Evolutionary conservation across 108 stramenopile genomes (phyloP).

Genomic region (Stephanodiscus triporus): DNA sequence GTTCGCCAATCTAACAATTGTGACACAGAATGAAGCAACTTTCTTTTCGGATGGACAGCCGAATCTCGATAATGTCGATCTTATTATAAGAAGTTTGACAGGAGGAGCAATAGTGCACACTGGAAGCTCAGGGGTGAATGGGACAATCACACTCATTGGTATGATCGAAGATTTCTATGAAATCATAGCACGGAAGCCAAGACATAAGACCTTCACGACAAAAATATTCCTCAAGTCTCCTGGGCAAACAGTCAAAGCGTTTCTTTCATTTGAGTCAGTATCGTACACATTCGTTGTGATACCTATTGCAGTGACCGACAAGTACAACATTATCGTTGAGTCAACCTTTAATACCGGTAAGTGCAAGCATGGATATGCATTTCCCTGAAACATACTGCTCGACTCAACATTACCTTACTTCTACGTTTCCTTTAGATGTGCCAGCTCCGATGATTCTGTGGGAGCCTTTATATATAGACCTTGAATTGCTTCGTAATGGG

Average conservation of each 20-base stretch:
- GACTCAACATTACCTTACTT: slow-evolving; percentile 1
- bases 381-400: not conserved
- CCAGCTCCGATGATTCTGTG: slow-evolving; percentile 31
- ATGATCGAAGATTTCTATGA: slow-evolving; percentile 42
- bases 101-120: slow-evolving; percentile 3
- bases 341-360: slow-evolving; percentile 36
- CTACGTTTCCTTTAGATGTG: slow-evolving; percentile 12
- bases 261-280: slow-evolving; percentile 32
- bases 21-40: slow-evolving; percentile 39
- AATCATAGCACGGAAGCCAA: slow-evolving; percentile 24
- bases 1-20: slow-evolving; percentile 14
- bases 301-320: slow-evolving; percentile 25
- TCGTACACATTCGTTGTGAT: slow-evolving; percentile 32
- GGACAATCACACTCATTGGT: slow-evolving; percentile 17
- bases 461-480: slow-evolving; percentile 28
- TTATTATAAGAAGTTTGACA: slow-evolving; percentile 22
- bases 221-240: slow-evolving; percentile 24
- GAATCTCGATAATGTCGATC: slow-evolving; percentile 33
- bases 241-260: slow-evolving; percentile 17
- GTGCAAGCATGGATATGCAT: not conserved
- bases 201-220: slow-evolving; percentile 23
- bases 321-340: slow-evolving; percentile 40
- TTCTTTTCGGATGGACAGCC: slow-evolving; percentile 39
- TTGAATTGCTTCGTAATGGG: slow-evolving; percentile 8
- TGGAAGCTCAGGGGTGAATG: slow-evolving; percentile 28